Base-by-base conservation (phyloP, 2,329 filamentous ascomycete species). In the Domatiomyces catenatus region DNA sequence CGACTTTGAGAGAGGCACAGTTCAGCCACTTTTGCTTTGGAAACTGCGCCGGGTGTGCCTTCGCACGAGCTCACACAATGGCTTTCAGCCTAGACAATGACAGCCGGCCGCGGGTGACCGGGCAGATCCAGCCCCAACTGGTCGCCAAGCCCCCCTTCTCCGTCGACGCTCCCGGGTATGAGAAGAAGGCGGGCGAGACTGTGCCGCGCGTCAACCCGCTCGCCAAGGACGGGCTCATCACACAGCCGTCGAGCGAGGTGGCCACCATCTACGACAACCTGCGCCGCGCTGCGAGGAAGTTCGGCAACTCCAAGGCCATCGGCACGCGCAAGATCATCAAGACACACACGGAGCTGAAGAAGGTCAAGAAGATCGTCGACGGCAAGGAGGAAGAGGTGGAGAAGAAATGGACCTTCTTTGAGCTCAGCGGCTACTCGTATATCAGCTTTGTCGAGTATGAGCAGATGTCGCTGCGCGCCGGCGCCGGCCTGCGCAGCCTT, bases 371-470 rank as follows among this genome's bases (percentile, higher is more conserved):
- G 76, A 75, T 86, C 48, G 72, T 94, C 52, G 85, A 93, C 62
- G 88, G 88, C 59, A 76, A 84, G 65, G 76, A 87, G 66, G 73
- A 75, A 57, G 79, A 89, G 69, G 79, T 92, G 32, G 85, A 93
- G 56, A 94, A 94, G 79, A 79, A 90, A 66, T 94, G 88, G 88
- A 81, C 82, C 49, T 93, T 81, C 69, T 93, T 86, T 60, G 88
- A 94, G 74, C 79, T 93, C 58, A 82, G 83, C 54, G 72, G 74
- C 47, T 94, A 84, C 71, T 74, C 75, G 44, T 94, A 81, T 72
- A 73, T 83, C 63, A 86, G 80, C 60, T 93, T 89, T 69, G 73
- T 76, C 61, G 82, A 94, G 69, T 92, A 90, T 64, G 79, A 86
- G 68, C 73, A 79, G 61, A 73, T 80, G 55, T 76, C 81, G 47